Base-by-base conservation (phyloP, 31 red algal genomes). In the Odonthalia washingtoniensis region DNA sequence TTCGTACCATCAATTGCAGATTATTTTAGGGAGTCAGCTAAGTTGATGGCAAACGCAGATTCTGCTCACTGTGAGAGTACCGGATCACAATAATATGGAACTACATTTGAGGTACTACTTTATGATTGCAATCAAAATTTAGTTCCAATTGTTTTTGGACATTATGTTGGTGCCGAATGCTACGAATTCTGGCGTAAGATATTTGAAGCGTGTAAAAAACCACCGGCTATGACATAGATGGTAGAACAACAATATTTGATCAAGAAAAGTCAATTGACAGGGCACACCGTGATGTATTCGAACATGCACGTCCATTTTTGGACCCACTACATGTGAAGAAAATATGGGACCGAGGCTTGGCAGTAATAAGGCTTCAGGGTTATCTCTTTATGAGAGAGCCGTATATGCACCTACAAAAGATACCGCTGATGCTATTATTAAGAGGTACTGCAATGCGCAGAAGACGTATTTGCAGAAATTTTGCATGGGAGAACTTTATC, bases 21-120 rank as follows among this genome's bases (percentile, higher is more conserved):
- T n/a, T n/a, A n/a, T n/a, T n/a, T n/a, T n/a, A n/a, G n/a, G n/a
- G n/a, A n/a, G n/a, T n/a, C n/a, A n/a, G n/a, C n/a, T n/a, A n/a
- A n/a, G n/a, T n/a, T n/a, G n/a, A n/a, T n/a, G n/a, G n/a, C n/a
- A n/a, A n/a, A n/a, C n/a, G n/a, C n/a, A n/a, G n/a, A n/a, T n/a
- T n/a, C n/a, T n/a, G n/a, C n/a, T n/a, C n/a, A n/a, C 70, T 78
- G 84, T 41, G 73, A 87, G 1, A 73, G 46, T 16, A 44, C 78
- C 9, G 72, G 84, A 26, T 68, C 67, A 18, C 82, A 74, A 74
- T 85, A 44, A 33, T 85, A 85, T 41, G 82, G 82, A 62, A 87
- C 84, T 78, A 87, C 84, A 46, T 87, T 87, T 87, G 70, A 78
- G 28, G 70, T 87, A 41, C 72, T 87, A 21, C 65, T 60, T 0